Conservation (phyloP, 208 protist genomes). For the Polymyxa betae region DNA sequence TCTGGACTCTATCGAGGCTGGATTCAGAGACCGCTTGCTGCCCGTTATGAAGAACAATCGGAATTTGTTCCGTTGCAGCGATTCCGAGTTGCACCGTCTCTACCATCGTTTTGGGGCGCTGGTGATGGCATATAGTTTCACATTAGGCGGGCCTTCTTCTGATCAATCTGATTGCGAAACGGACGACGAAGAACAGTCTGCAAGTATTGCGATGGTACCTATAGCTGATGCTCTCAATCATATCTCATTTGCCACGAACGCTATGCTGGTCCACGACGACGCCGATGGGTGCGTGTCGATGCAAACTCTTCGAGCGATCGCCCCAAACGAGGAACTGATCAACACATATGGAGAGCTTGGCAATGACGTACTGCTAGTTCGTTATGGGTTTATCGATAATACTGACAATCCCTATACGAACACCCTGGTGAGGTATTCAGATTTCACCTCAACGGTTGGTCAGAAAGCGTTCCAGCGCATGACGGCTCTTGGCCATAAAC, state of each 20-base stretch:
- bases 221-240: neutral
- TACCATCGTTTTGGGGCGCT: neutral
- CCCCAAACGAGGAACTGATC: neutral
- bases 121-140: slow-evolving; percentile 10
- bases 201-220: neutral
- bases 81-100: neutral
- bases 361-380: neutral
- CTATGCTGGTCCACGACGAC: neutral
- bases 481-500: neutral
- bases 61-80: neutral
- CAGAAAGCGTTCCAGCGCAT: neutral
- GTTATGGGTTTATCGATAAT: neutral
- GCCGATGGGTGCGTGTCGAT: neutral
- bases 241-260: neutral
- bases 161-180: neutral
- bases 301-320: neutral
- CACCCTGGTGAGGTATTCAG: neutral
- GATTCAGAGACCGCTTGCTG: neutral
- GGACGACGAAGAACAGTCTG: neutral
- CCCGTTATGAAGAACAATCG: neutral
- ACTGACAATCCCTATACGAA: neutral
- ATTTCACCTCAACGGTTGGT: neutral
- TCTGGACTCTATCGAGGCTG: neutral
- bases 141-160: too few relatives aligned
- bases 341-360: neutral